These are phyloP conservation scores for Coccomyxa sp. DNA, from an alignment of 139 green algal species.

Conservation along the genomic window DNA sequence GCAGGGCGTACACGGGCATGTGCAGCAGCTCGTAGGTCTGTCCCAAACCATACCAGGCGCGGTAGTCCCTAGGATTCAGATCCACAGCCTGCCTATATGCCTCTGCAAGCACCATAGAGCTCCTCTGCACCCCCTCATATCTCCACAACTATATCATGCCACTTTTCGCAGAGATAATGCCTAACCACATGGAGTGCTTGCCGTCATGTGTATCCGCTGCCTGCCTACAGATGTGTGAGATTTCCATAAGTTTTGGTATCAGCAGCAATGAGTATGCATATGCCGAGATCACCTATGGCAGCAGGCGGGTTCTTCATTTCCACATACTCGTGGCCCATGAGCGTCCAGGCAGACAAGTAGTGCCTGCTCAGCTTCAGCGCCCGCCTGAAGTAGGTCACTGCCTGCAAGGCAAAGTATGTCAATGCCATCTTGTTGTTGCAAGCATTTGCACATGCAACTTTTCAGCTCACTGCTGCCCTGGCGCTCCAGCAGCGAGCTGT, in stretches of 20 bases:
- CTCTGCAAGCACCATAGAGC: constrained; percentile 41
- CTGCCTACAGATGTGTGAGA: too few relatives aligned
- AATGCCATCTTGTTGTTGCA: too few relatives aligned
- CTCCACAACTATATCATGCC: neutral
- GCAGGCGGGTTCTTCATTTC: constrained; percentile 94
- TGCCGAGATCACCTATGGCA: constrained; percentile 59
- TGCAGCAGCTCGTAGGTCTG: constrained; percentile 97
- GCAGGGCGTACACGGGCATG: constrained; percentile 84
- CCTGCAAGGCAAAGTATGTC: constrained; percentile 45
- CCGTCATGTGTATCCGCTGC: too few relatives aligned
- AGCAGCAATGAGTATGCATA: neutral
- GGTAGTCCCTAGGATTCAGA: constrained; percentile 86
- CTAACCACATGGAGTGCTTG: too few relatives aligned
- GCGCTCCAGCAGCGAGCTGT: too few relatives aligned
- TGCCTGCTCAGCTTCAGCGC: constrained; percentile 82
- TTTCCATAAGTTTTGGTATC: neutral
- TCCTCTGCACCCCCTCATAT: neutral
- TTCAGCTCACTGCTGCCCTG: too few relatives aligned
- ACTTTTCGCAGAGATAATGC: too few relatives aligned
- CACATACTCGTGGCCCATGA: constrained; percentile 98
- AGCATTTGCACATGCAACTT: too few relatives aligned
- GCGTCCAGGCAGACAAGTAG: constrained; percentile 94
- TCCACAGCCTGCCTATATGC: constrained; percentile 82
- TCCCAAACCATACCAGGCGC: constrained; percentile 96
- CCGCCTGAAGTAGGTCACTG: constrained; percentile 87